A percentile compares a stretch with the other conserved stretches of the same genome.
phyloP scores from a whole-genome alignment of 306 rosid species.

The Potentilla sterilis region DNA sequence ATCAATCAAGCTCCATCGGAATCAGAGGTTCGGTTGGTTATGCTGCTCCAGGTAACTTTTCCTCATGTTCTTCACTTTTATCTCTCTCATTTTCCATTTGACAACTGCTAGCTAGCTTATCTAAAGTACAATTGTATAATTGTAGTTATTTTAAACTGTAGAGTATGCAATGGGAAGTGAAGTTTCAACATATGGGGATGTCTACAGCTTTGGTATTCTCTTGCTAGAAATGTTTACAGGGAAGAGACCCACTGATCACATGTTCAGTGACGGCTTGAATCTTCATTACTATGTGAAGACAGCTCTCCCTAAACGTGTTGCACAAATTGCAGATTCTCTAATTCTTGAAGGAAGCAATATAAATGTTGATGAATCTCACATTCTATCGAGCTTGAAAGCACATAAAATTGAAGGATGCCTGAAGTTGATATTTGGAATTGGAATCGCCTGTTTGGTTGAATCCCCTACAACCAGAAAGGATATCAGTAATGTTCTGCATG shows the following conservation, averaged over 20 bases:
- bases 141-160: background rate
- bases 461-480: background rate
- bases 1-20: no score
- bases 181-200: background rate
- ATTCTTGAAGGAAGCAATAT: background rate
- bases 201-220: background rate
- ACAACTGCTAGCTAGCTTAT: no score
- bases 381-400: background rate
- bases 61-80: no score
- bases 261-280: background rate
- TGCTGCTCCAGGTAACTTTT: no score
- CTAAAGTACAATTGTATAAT: no score
- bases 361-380: background rate
- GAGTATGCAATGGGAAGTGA: background rate
- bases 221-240: no score
- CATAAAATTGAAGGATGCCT: no score
- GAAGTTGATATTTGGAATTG: background rate
- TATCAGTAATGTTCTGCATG: background rate
- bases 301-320: background rate
- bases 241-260: background rate
- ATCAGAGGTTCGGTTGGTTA: no score
- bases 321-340: background rate
- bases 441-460: background rate
- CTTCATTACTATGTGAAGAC: background rate
- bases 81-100: background rate